Evolutionary conservation across 805 yeast species (phyloP).

Genomic region (Cephaloascus albidus): DNA sequence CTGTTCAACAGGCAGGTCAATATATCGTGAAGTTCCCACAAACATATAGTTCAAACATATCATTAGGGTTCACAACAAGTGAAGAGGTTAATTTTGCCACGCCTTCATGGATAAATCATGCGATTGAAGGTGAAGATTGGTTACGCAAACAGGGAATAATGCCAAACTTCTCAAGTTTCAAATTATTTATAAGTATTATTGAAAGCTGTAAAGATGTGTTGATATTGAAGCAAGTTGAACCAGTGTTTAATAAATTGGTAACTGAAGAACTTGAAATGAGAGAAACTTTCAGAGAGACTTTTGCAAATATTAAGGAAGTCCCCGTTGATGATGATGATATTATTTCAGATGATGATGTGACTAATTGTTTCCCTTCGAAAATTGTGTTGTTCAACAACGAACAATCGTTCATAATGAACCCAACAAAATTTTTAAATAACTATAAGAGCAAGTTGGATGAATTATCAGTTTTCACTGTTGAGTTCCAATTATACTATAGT

Average conservation of each 20-base stretch:
- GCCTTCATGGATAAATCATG: conserved; percentile 41
- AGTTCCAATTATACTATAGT: conserved; percentile 35
- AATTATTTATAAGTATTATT: conserved; percentile 37
- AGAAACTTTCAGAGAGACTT: conserved; percentile 17
- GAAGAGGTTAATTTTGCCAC: conserved; percentile 54
- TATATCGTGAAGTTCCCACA: conserved; percentile 49
- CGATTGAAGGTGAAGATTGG: conserved; percentile 44
- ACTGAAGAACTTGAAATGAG: conserved; percentile 36
- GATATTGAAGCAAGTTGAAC: conserved; percentile 20
- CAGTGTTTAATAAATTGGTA: conserved; percentile 21
- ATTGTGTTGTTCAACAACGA: conserved; percentile 24
- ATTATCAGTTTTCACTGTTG: conserved; percentile 15
- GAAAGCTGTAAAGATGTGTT: conserved; percentile 29
- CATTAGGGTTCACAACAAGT: conserved; percentile 46
- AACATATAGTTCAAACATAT: conserved; percentile 38
- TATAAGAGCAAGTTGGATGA: conserved; percentile 3
- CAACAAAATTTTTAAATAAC: conserved; percentile 18
- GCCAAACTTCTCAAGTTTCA: conserved; percentile 44
- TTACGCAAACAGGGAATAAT: conserved; percentile 32
- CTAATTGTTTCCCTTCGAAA: conserved; percentile 45
- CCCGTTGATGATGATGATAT: conserved; percentile 21
- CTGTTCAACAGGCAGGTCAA: conserved; percentile 56
- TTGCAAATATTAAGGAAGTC: conserved; percentile 21
- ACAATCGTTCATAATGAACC: conserved; percentile 20
- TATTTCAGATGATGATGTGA: conserved; percentile 45